Evolutionary conservation across 257 asterid genomes (phyloP), one percentile per base, ranked within the genome.

Genomic region (Paulownia fortunei): DNA sequence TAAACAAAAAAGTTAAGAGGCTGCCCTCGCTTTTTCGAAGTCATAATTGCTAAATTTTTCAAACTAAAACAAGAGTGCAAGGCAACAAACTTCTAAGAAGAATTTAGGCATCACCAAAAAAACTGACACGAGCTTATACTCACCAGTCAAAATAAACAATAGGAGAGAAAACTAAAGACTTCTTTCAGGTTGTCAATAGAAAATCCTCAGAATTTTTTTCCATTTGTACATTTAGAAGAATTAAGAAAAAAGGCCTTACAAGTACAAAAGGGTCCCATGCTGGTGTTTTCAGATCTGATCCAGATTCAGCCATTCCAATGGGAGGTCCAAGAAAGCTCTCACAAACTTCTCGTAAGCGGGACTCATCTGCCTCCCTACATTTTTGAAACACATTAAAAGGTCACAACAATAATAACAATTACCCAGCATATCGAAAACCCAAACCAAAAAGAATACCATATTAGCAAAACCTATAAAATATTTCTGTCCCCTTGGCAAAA

Each of bases 301-400:
- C 76, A 54, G 87, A 71, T 82, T 86, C 94, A 23, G 81, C 80
- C 96, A 93, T 93, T 73, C 99, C 98, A 26, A 84, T 79, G 2
- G 99, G 99, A 79, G 99, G 99, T 64, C 98, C 99, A 73, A 96
- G 96, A 86, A 93, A 96, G 85, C 86, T 92, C 87, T 93, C 98
- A 56, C 99, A 96, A 79, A 96, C 92, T 87, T 96, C 99, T 69
- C 98, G 86, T 81, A 96, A 65, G 27, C 99, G 97, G 67, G 90
- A 86, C 79, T 90, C 97, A 60, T 96, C 99, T 56, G 96, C 93
- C 82, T 93, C 99, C 82, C 98, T 96, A 86, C 73, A 83, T 81
- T 72, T 79, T 69, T 67, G 36, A 67, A 67, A 69, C 13, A 55
- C 19, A 41, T 44, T 24, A 79, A 67, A 11, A 19, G 65, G 21